Evolutionary conservation across 768 basidiomycete genomes (phyloP).

Genomic region (Boletus pseudo-olivaceus): DNA sequence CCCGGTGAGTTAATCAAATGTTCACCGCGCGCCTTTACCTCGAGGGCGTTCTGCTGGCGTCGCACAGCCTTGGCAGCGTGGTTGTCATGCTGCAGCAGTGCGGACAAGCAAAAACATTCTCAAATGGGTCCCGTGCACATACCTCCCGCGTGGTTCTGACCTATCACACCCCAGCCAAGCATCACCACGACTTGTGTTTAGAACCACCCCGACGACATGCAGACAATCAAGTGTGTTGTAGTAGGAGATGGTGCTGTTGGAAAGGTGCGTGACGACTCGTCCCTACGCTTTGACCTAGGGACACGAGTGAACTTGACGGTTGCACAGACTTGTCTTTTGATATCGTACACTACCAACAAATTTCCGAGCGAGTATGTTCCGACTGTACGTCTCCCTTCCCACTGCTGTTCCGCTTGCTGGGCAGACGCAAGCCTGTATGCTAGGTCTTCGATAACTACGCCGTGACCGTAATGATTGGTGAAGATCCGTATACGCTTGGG

Average conservation of each 20-base stretch:
- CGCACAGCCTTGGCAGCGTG: conserved; percentile 25
- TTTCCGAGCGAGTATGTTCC: conserved; percentile 99
- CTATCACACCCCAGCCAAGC: conserved; percentile 6
- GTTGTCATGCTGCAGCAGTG: conserved; percentile 31
- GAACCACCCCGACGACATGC: conserved; percentile 50
- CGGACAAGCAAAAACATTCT: conserved; percentile 11
- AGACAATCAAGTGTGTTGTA: conserved; percentile 97
- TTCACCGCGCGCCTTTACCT: conserved; percentile 1
- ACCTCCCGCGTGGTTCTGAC: conserved; percentile 20
- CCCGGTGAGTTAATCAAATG: conserved; percentile 20
- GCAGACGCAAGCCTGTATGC: conserved; percentile 18
- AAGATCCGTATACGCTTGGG: conserved; percentile 97
- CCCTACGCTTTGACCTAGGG: background rate
- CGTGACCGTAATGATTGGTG: conserved; percentile 99
- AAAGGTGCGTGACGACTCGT: conserved; percentile 61
- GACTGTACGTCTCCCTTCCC: conserved; percentile 59
- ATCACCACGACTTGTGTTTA: conserved; percentile 14
- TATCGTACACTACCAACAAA: conserved; percentile 97
- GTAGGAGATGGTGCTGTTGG: conserved; percentile 98
- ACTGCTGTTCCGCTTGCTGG: conserved; percentile 2
- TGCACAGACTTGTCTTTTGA: conserved; percentile 85
- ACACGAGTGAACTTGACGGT: conserved; percentile 3
- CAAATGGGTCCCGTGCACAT: conserved; percentile 27
- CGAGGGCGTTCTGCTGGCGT: conserved; percentile 8
- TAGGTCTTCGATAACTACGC: conserved; percentile 97